These are phyloP conservation scores for Micromonas pusilla DNA, from an alignment of 139 green algal species.

Conservation along the genomic window DNA sequence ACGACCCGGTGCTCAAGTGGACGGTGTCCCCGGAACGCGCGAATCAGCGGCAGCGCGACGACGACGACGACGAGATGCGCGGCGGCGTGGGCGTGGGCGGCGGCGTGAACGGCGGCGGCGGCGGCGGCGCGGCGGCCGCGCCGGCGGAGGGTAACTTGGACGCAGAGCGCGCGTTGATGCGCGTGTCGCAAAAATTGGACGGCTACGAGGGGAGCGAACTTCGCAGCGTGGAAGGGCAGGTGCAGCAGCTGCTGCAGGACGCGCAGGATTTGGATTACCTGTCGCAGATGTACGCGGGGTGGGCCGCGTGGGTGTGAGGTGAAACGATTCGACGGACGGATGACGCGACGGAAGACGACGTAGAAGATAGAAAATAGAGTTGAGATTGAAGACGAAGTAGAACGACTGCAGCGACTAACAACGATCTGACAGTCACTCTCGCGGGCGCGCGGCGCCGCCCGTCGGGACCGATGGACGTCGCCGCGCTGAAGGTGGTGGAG, in stretches of 20 bases:
- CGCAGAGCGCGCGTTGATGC: slow-evolving; percentile 73
- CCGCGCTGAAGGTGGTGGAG: too few species aligned
- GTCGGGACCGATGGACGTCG: too few species aligned
- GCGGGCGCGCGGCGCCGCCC: too few species aligned
- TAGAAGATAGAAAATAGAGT: too few species aligned
- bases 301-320: slow-evolving; percentile 66
- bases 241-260: slow-evolving; percentile 73
- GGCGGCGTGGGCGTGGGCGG: slow-evolving; percentile 17
- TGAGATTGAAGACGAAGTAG: too few species aligned
- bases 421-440: too few species aligned
- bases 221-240: slow-evolving; percentile 62
- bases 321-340: too few species aligned
- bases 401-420: too few species aligned
- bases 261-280: slow-evolving; percentile 75
- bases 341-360: too few species aligned
- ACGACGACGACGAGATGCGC: slow-evolving; percentile 18
- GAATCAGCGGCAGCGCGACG: slow-evolving; percentile 10
- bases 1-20: slow-evolving; percentile 33
- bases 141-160: slow-evolving; percentile 64
- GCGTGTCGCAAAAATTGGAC: slow-evolving; percentile 89
- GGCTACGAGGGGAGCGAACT: slow-evolving; percentile 61
- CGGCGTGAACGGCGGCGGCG: neutral
- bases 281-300: slow-evolving; percentile 77
- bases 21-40: neutral
- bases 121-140: neutral